Evolutionary conservation across 192 early-diverging fungal species (phyloP).

Genomic region (Coemansia sp.): DNA sequence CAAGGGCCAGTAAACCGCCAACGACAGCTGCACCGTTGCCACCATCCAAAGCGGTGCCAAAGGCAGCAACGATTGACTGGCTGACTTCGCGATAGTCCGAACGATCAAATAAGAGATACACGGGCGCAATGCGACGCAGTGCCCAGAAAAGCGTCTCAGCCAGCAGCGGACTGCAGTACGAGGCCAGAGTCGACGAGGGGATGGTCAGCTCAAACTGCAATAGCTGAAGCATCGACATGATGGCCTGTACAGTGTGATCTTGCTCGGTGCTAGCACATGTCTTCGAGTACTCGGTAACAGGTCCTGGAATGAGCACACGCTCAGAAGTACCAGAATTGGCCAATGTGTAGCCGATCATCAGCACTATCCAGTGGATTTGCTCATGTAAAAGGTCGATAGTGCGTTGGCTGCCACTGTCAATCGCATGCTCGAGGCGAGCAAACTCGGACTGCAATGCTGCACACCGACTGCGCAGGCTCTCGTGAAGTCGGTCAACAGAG

Average conservation of each 20-base stretch:
- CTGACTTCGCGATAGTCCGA: slow-evolving; percentile 43
- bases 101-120: slow-evolving; percentile 40
- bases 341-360: slow-evolving; percentile 47
- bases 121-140: slow-evolving; percentile 46
- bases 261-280: slow-evolving; percentile 21
- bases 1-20: slow-evolving; percentile 32
- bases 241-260: slow-evolving; percentile 39
- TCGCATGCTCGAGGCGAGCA: slow-evolving; percentile 14
- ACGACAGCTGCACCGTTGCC: slow-evolving; percentile 35
- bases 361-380: slow-evolving; percentile 53
- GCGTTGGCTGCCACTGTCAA: slow-evolving; percentile 27
- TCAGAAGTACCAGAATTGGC: slow-evolving; percentile 52
- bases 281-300: slow-evolving; percentile 32
- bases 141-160: slow-evolving; percentile 55
- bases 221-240: slow-evolving; percentile 41
- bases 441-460: slow-evolving; percentile 43
- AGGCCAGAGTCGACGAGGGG: slow-evolving; percentile 24
- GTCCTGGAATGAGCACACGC: slow-evolving; percentile 46
- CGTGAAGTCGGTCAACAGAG: slow-evolving; percentile 37
- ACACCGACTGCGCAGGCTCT: slow-evolving; percentile 43
- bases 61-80: slow-evolving; percentile 30
- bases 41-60: slow-evolving; percentile 32
- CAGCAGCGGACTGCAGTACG: slow-evolving; percentile 45
- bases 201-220: slow-evolving; percentile 47
- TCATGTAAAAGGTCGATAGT: slow-evolving; percentile 50